Conservation (phyloP, 352 stramenopile species). For the Globisporangium nagaii region DNA sequence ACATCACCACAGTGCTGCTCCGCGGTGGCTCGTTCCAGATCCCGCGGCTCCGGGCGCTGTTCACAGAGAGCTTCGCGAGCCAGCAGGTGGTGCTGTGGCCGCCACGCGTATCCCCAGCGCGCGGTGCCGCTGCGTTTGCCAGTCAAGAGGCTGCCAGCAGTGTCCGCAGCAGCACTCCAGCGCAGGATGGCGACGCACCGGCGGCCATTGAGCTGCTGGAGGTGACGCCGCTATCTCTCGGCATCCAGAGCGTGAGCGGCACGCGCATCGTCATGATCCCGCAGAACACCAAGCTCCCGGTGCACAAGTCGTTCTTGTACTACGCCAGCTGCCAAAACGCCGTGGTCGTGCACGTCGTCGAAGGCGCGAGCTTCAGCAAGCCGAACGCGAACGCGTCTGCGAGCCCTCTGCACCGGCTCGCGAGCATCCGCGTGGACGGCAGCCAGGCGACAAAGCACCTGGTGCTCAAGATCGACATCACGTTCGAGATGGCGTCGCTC, state of each 20-base stretch:
- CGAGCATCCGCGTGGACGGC: slow-evolving; percentile 18
- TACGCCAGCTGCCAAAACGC: slow-evolving; percentile 28
- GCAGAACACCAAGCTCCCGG: slow-evolving; percentile 13
- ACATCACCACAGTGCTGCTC: slow-evolving; percentile 27
- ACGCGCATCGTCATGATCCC: slow-evolving; percentile 23
- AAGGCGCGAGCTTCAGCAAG: slow-evolving; percentile 10
- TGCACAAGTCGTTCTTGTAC: slow-evolving; percentile 22
- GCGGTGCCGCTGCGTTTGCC: slow-evolving; percentile 7
- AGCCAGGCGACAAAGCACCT: slow-evolving; percentile 15
- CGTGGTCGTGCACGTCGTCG: slow-evolving; percentile 24
- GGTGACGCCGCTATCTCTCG: slow-evolving; percentile 20
- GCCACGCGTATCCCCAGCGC: not conserved
- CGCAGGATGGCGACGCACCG: slow-evolving; percentile 8
- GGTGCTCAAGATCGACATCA: slow-evolving; percentile 30
- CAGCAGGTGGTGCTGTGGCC: slow-evolving; percentile 7
- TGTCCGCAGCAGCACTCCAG: not conserved
- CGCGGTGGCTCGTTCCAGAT: slow-evolving; percentile 24
- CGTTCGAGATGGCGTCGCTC: slow-evolving; percentile 19
- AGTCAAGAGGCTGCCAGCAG: not conserved
- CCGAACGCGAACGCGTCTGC: not conserved
- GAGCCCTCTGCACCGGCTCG: slow-evolving; percentile 13
- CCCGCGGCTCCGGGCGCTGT: slow-evolving; percentile 17
- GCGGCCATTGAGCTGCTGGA: slow-evolving; percentile 11
- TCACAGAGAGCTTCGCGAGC: slow-evolving; percentile 14
- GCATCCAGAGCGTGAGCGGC: slow-evolving; percentile 25